Evolutionary conservation across 352 stramenopile species (phyloP).

Genomic region (Phytophthora tentaculata): DNA sequence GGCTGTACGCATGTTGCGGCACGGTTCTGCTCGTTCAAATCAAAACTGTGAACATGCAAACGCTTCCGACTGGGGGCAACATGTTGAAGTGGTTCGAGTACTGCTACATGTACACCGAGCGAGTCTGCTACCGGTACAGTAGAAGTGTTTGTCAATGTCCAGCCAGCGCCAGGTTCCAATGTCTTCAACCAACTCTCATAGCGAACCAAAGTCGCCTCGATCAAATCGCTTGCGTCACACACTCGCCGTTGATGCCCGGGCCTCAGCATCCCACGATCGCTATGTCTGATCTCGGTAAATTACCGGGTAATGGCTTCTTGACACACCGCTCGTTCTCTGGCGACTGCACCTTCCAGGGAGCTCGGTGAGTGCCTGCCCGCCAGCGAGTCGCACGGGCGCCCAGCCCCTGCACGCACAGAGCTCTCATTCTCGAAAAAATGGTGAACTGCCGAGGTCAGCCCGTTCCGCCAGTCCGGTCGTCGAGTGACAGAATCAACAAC

Average conservation of each 20-base stretch:
- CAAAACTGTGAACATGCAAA: not conserved
- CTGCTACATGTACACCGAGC: no score
- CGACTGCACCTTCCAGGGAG: slow-evolving; percentile 20
- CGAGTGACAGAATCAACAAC: slow-evolving; percentile 11
- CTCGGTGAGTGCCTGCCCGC: not conserved
- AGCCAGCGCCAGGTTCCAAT: not conserved
- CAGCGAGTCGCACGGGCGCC: not conserved
- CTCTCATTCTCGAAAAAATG: slow-evolving; percentile 32
- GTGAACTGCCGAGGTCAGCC: slow-evolving; percentile 40
- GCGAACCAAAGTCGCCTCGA: not conserved
- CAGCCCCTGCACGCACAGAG: no score
- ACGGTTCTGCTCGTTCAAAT: not conserved
- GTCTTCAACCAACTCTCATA: not conserved
- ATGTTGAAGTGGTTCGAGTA: not conserved
- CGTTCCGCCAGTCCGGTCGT: not conserved
- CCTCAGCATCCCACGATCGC: slow-evolving; percentile 11
- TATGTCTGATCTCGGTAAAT: slow-evolving; percentile 13
- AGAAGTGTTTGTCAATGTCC: not conserved
- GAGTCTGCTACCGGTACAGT: no score
- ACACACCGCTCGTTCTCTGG: slow-evolving; percentile 22
- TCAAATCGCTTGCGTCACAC: slow-evolving; percentile 29
- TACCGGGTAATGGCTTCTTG: slow-evolving; percentile 18
- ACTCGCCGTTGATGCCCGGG: slow-evolving; percentile 4
- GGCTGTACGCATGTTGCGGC: not conserved
- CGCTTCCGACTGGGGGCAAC: not conserved